A percentile compares a stretch with the other conserved stretches of the same genome.
These are phyloP conservation scores for Penicillium mononematosum DNA, from an alignment of 495 filamentous ascomycete species.

Conservation along the genomic window DNA sequence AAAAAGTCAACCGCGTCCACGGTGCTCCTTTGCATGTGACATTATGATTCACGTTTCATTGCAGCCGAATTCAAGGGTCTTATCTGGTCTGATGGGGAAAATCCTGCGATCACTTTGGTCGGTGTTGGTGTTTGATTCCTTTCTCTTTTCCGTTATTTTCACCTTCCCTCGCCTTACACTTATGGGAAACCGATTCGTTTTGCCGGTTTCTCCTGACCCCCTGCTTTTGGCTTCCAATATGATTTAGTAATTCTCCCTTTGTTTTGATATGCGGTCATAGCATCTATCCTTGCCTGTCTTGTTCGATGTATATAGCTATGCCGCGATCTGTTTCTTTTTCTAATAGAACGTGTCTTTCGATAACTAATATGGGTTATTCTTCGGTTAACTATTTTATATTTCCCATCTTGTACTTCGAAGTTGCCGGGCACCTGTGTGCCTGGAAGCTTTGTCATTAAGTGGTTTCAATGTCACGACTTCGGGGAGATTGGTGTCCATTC, in stretches of 20 bases:
- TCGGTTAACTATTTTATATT: background rate
- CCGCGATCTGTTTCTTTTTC: slow-evolving; percentile 9
- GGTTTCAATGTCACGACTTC: too few relatives aligned
- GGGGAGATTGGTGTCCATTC: too few relatives aligned
- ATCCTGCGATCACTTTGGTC: slow-evolving; percentile 14
- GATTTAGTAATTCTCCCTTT: slow-evolving; percentile 25
- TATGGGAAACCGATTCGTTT: slow-evolving; percentile 1
- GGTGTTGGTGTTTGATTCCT: slow-evolving; percentile 34
- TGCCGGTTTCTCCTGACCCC: background rate
- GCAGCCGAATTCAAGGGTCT: slow-evolving; percentile 21
- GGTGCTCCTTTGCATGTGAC: slow-evolving; percentile 30
- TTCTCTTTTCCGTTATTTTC: slow-evolving; percentile 16
- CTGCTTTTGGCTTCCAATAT: slow-evolving; percentile 19
- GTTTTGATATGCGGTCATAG: slow-evolving; percentile 24
- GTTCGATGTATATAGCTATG: slow-evolving; percentile 33
- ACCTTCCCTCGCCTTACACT: slow-evolving; percentile 3
- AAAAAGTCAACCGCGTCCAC: slow-evolving; percentile 7
- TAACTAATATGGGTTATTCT: slow-evolving; percentile 4
- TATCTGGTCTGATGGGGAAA: slow-evolving; percentile 14
- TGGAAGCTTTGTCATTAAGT: too few relatives aligned
- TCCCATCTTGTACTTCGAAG: background rate
- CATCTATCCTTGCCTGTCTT: slow-evolving; percentile 18
- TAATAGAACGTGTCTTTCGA: slow-evolving; percentile 27
- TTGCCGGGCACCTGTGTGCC: too few relatives aligned
- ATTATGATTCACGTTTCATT: slow-evolving; percentile 41